Evolutionary conservation across 2,329 filamentous ascomycete genomes (phyloP), one percentile per base, ranked within the genome.

Genomic region (Fusarium albosuccineum): DNA sequence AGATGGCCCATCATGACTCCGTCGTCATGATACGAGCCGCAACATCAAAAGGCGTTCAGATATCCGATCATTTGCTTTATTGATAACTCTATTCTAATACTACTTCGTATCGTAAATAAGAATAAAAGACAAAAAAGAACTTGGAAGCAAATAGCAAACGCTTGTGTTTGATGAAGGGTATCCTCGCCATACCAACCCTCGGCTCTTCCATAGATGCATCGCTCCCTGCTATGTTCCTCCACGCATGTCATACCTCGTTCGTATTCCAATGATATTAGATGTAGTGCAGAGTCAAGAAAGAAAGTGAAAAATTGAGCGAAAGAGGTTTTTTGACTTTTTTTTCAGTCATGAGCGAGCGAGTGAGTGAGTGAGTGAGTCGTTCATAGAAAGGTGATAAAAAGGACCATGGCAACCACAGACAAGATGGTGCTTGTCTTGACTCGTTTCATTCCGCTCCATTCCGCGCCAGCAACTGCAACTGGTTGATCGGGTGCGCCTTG

Each of bases 61-160:
- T 49, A 39, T 52, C 11, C 40, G 22, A 8, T 50, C 22, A 9
- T 30, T 66, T 26, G 29, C 22, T 68, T 69, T 64, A 49, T 57
- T 9, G 42, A 62, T 49, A 53, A 42, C 27, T 39, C 33, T 14
- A 34, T 53, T 42, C 54, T 36, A 22, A 22, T 22, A 22, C 34
- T 45, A 45, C 29, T 29, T 62, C 45, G 33, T 63, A 42, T 36
- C 46, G 46, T 49, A 37, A 36, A 22, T 3, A 22, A 22, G 22
- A 22, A 22, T 3, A 68, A 64, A 52, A 26, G 46, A 54, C 60
- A 68, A 68, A 68, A 30, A 58, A 55, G 62, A 66, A 30, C 33
- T 52, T 29, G 29, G 3, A 22, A 22, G n/a, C 16, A 41, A 29
- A 50, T 22, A 22, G 26, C 39, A 58, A 37, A 17, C 5, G 34